Evolutionary conservation across 1,284 basidiomycete species (phyloP).

Genomic region (Vanrija sp.): DNA sequence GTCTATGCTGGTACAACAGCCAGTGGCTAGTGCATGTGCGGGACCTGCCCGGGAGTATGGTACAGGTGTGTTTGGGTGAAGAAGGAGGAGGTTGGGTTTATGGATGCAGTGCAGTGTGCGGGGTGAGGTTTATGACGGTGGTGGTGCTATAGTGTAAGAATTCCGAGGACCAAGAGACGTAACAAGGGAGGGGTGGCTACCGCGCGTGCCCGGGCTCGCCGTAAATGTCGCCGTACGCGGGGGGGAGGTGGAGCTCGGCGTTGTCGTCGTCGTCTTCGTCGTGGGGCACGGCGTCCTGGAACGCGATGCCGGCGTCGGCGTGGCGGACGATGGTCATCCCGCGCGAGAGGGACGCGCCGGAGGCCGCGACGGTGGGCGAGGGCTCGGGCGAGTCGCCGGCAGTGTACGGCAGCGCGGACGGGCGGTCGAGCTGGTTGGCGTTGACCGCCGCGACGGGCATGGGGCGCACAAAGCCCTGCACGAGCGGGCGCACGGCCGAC

Average conservation of each 20-base stretch:
- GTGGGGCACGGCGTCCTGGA: conserved; percentile 9
- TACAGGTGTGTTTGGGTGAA: too few species aligned
- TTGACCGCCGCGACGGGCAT: background rate
- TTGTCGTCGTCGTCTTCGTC: conserved; percentile 1
- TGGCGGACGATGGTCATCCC: conserved; percentile 17
- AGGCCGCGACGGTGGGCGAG: background rate
- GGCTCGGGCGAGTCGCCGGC: background rate
- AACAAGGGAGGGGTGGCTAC: background rate
- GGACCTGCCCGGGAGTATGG: too few species aligned
- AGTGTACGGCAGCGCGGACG: background rate
- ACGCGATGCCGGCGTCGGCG: conserved; percentile 15
- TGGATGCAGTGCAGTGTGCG: too few species aligned
- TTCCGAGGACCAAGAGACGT: too few species aligned
- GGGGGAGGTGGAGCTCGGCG: conserved; percentile 15
- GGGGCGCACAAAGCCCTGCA: background rate
- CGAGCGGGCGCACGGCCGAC: background rate
- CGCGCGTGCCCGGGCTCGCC: conserved; percentile 5
- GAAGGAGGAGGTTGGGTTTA: too few species aligned
- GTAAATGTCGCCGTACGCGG: conserved; percentile 21
- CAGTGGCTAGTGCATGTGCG: too few species aligned
- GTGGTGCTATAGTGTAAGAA: too few species aligned
- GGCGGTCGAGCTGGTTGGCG: background rate
- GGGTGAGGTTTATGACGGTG: too few species aligned
- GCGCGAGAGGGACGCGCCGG: conserved; percentile 1
- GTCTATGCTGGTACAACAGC: too few species aligned